phyloP scores from a whole-genome alignment of 2,329 filamentous ascomycete genomes.

The Diaporthe velutina region DNA sequence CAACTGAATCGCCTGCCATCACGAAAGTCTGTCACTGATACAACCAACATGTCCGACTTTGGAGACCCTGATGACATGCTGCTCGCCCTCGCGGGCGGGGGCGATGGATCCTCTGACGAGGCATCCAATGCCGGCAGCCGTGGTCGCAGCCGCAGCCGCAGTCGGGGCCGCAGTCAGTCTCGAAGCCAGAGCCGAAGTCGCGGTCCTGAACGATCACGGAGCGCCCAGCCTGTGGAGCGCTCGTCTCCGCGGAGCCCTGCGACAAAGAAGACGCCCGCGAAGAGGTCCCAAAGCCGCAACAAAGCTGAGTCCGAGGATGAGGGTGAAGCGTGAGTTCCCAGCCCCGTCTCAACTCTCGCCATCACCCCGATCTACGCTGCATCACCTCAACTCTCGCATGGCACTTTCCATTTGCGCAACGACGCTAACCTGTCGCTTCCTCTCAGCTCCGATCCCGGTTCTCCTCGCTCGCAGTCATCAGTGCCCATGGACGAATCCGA shows the following conservation, averaged over 20 bases:
- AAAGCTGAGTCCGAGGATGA: slow-evolving; percentile 79
- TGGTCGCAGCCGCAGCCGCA: slow-evolving; percentile 63
- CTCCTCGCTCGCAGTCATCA: slow-evolving; percentile 81
- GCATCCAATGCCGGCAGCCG: slow-evolving; percentile 66
- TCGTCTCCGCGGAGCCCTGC: slow-evolving; percentile 47
- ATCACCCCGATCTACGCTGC: slow-evolving; percentile 29
- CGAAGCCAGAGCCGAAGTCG: slow-evolving; percentile 27
- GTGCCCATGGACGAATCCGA: slow-evolving; percentile 92
- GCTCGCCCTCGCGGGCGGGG: slow-evolving; percentile 85
- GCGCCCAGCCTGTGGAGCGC: slow-evolving; percentile 34
- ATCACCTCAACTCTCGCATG: background rate
- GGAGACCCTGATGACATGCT: slow-evolving; percentile 85
- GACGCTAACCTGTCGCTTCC: slow-evolving; percentile 37
- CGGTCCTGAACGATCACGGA: slow-evolving; percentile 52
- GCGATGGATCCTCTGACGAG: slow-evolving; percentile 73
- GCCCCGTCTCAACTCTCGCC: slow-evolving; percentile 36
- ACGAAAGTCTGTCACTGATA: background rate
- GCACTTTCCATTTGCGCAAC: background rate
- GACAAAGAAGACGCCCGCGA: slow-evolving; percentile 52
- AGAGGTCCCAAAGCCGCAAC: slow-evolving; percentile 64
- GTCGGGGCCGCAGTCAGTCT: slow-evolving; percentile 52
- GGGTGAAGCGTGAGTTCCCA: slow-evolving; percentile 81
- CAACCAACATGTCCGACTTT: slow-evolving; percentile 76
- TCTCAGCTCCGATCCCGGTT: slow-evolving; percentile 36
- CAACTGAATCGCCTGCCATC: background rate